phyloP scores from a whole-genome alignment of 345 rosid species.

The Rhodamnia rubescens region DNA sequence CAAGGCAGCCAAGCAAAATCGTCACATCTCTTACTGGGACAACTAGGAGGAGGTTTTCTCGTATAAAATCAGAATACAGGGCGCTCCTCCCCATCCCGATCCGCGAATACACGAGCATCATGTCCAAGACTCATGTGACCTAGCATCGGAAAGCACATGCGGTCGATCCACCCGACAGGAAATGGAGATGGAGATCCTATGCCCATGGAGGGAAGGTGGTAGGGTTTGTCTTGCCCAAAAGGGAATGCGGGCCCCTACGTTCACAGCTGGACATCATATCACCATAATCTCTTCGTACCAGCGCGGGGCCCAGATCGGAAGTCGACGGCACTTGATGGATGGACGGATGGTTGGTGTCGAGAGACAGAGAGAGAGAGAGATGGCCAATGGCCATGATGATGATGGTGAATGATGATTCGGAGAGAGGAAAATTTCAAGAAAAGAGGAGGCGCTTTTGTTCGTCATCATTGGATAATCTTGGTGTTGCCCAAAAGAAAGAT shows the following conservation, averaged over 20 bases:
- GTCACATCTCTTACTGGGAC: neutral
- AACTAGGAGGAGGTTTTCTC: neutral
- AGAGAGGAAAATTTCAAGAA: neutral
- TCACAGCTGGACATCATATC: slow-evolving; percentile 22
- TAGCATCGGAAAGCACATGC: neutral
- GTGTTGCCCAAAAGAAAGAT: neutral
- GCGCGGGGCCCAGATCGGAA: neutral
- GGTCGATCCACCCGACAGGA: neutral
- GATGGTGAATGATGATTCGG: neutral
- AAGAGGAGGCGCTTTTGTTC: neutral
- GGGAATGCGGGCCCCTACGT: slow-evolving; percentile 8
- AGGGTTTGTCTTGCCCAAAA: slow-evolving; percentile 20
- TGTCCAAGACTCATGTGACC: neutral
- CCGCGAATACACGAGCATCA: neutral
- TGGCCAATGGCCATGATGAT: neutral
- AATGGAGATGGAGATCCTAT: neutral
- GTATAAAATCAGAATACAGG: neutral
- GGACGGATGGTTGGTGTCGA: neutral
- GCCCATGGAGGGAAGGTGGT: slow-evolving; percentile 3
- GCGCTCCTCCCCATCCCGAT: neutral
- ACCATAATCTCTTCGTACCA: neutral
- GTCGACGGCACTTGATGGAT: neutral
- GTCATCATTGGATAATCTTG: slow-evolving; percentile 18
- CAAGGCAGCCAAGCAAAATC: neutral
- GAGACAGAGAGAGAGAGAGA: neutral